Evolutionary conservation across 2,329 filamentous ascomycete genomes (phyloP).

Genomic region (Zymoseptoria tritici): DNA sequence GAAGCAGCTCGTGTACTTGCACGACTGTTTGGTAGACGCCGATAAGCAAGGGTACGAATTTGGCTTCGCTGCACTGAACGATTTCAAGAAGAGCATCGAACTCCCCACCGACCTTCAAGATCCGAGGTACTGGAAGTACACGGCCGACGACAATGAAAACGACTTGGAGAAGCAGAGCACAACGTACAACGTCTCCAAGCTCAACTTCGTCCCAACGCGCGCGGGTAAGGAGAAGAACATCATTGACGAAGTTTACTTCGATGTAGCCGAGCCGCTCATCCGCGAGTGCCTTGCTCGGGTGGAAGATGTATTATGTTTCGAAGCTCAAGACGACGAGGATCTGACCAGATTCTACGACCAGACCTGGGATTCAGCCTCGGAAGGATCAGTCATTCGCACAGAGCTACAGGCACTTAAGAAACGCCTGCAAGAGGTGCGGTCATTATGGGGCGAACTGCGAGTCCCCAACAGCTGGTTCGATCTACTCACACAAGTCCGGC

Average conservation of each 20-base stretch:
- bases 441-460: neutral
- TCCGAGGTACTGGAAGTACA: slow-evolving; percentile 23
- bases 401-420: slow-evolving; percentile 8
- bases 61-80: slow-evolving; percentile 36
- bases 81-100: slow-evolving; percentile 47
- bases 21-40: slow-evolving; percentile 41
- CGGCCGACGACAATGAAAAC: slow-evolving; percentile 23
- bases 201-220: neutral
- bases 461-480: slow-evolving; percentile 3
- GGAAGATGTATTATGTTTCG: slow-evolving; percentile 1
- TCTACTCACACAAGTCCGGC: slow-evolving; percentile 1
- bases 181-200: neutral
- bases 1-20: slow-evolving; percentile 30
- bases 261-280: slow-evolving; percentile 19
- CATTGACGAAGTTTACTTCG: slow-evolving; percentile 49
- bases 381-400: neutral
- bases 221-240: slow-evolving; percentile 40
- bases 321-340: slow-evolving; percentile 1
- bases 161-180: slow-evolving; percentile 11
- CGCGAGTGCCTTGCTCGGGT: slow-evolving; percentile 12
- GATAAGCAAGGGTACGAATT: slow-evolving; percentile 45
- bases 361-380: neutral
- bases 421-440: slow-evolving; percentile 1
- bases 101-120: slow-evolving; percentile 39
- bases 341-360: slow-evolving; percentile 7